Base-by-base conservation (phyloP, 305 asterid genomes). In the Coffea humblotiana region DNA sequence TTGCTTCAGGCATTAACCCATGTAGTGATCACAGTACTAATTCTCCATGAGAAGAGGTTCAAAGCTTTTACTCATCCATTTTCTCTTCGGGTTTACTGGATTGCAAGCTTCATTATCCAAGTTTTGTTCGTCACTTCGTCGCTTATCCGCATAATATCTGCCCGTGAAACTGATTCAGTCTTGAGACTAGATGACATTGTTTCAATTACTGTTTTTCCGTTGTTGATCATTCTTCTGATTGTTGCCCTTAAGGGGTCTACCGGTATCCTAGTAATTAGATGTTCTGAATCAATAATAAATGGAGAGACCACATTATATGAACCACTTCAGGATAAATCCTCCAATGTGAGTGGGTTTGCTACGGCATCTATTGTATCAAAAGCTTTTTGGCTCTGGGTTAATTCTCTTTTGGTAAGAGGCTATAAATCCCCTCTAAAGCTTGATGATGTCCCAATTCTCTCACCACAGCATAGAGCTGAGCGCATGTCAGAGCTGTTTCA, bases 301-400 rank as follows among this genome's bases (percentile, higher is more conserved):
- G 64, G 77, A 18, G 90, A 86, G 51, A 32, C 35, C 43, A 82
- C 69, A 69, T 58, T 79, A 61, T 78, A 75, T 9, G 94, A 92
- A 65, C 81, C 90, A 18, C 80, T 85, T 76, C 63, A 70, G 80
- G 92, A 88, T 18, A 85, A 89, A 56, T 56, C 63, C 77, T 81
- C 83, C 66, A 81, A 87, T 63, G 85, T 89, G 51, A 90, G 93
- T 82, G 89, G 85, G 76, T 91, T 81, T 74, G 92, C 89, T 5
- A 78, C 86, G 6, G 94, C 95, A 68, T 91, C 97, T 3, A 45
- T 88, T 45, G 35, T 90, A n/a, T 91, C 96, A 1, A 84, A 79
- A 83, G 91, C 88, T 8, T 61, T 81, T 66, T 91, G 93, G 91
- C 60, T 76, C 63, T 91, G 96, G 97, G 75, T 91, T 92, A 90